phyloP scores from a whole-genome alignment of 2,329 filamentous ascomycete genomes.

The Aureobasidium melanogenum region DNA sequence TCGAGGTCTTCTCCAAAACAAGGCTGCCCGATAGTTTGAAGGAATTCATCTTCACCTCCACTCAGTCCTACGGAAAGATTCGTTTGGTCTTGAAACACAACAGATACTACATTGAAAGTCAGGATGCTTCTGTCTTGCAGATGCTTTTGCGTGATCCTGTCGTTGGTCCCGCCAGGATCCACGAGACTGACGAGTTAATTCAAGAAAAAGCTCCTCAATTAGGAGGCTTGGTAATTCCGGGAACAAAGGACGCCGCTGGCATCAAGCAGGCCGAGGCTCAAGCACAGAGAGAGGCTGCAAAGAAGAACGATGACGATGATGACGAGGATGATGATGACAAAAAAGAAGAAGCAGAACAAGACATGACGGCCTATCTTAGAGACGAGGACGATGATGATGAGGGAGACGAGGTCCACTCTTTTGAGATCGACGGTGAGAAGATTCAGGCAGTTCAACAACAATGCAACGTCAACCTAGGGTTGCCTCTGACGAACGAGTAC shows the following conservation, averaged over 20 bases:
- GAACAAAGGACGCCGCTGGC: conserved; percentile 86
- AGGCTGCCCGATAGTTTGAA: conserved; percentile 73
- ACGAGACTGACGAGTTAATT: conserved; percentile 63
- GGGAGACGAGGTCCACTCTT: conserved; percentile 80
- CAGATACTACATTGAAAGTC: conserved; percentile 87
- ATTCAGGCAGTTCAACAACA: conserved; percentile 85
- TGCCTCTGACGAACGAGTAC: conserved; percentile 90
- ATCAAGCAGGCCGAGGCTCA: conserved; percentile 60
- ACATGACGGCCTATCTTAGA: conserved; percentile 60
- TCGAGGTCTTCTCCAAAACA: conserved; percentile 84
- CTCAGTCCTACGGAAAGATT: conserved; percentile 87
- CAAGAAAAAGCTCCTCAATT: conserved; percentile 78
- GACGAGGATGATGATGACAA: conserved; percentile 47
- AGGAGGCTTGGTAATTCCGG: conserved; percentile 81
- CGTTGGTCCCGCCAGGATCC: conserved; percentile 71
- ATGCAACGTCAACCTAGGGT: conserved; percentile 68
- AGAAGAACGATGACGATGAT: conserved; percentile 40
- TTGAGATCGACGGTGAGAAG: conserved; percentile 74
- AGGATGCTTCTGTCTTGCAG: conserved; percentile 78
- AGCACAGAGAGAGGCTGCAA: conserved; percentile 33
- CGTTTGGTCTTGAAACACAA: conserved; percentile 93
- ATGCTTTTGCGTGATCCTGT: conserved; percentile 74
- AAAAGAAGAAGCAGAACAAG: conserved; percentile 32
- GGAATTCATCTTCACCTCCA: conserved; percentile 72
- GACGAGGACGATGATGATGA: conserved; percentile 82